Percentiles rank a stretch among this genome's conserved stretches.
phyloP scores from a whole-genome alignment of 2,329 filamentous ascomycete species.

The Chalaropsis ovoidea region DNA sequence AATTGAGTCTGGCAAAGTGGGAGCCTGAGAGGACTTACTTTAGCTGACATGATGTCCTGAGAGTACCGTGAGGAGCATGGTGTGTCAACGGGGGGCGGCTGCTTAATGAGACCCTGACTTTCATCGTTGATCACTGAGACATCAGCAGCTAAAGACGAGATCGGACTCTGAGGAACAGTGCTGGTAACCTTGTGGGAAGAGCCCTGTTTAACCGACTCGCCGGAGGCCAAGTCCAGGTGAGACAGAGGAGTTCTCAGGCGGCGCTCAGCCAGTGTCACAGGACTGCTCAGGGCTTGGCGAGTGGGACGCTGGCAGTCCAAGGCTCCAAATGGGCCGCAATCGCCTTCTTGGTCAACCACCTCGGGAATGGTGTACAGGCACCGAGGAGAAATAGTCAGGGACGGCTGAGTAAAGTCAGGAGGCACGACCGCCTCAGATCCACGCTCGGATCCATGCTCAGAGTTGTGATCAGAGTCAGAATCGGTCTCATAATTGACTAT shows the following conservation, averaged over 20 bases:
- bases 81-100: neutral
- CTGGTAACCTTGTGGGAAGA: neutral
- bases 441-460: neutral
- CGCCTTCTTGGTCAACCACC: neutral
- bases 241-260: conserved; percentile 14
- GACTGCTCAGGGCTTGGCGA: neutral
- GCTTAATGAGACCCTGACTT: neutral
- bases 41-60: conserved; percentile 28
- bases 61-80: conserved; percentile 31
- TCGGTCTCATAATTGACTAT: neutral
- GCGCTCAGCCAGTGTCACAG: conserved; percentile 13
- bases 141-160: conserved; percentile 13
- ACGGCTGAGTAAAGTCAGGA: conserved; percentile 27
- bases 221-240: conserved; percentile 1
- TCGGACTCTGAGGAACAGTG: neutral
- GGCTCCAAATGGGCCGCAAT: neutral
- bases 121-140: neutral
- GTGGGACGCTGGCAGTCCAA: neutral
- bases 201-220: neutral
- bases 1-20: neutral
- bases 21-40: conserved; percentile 29
- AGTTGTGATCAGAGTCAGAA: neutral
- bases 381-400: conserved; percentile 29
- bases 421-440: neutral
- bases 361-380: conserved; percentile 23